A percentile compares a stretch with the other conserved stretches of the same genome.
phyloP scores from a whole-genome alignment of 495 filamentous ascomycete species.

The Aspergillus steynii region DNA sequence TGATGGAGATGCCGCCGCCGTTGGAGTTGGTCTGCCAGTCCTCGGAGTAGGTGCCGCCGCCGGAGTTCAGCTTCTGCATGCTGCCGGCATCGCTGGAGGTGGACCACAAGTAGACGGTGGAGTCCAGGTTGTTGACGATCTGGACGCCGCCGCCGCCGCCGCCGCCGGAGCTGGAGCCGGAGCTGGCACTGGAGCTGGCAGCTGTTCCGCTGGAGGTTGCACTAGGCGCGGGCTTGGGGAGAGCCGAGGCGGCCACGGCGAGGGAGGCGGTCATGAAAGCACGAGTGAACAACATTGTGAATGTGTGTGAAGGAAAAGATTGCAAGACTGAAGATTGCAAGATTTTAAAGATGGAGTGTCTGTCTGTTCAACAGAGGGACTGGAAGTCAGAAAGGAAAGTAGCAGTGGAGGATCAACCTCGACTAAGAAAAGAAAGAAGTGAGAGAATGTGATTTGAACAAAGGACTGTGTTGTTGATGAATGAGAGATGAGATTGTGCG shows the following conservation, averaged over 20 bases:
- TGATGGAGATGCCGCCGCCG: constrained; percentile 45
- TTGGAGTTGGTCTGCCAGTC: constrained; percentile 35
- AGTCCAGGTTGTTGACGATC: constrained; percentile 39
- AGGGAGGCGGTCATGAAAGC: constrained; percentile 17
- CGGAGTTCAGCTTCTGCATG: constrained; percentile 30
- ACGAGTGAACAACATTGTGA: constrained; percentile 28
- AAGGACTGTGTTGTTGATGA: not conserved
- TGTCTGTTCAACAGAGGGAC: constrained; percentile 2
- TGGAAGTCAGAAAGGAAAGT: not conserved
- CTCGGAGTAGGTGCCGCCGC: constrained; percentile 31
- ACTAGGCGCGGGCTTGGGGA: constrained; percentile 8
- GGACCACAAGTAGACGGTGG: constrained; percentile 38
- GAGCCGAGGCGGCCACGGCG: constrained; percentile 21
- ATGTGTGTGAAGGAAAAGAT: not conserved
- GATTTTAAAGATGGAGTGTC: not conserved
- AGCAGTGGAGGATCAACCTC: not conserved
- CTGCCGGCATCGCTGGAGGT: constrained; percentile 21
- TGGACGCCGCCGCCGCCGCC: constrained; percentile 25
- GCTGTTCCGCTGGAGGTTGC: constrained; percentile 3
- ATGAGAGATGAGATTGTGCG: not conserved
- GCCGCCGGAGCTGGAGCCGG: constrained; percentile 9
- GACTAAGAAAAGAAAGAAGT: not conserved
- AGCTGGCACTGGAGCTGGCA: constrained; percentile 14
- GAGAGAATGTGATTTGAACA: not conserved
- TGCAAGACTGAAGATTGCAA: not conserved